Evolutionary conservation across 1,139 yeast species (phyloP).

Genomic region (Eremothecium gossypii): DNA sequence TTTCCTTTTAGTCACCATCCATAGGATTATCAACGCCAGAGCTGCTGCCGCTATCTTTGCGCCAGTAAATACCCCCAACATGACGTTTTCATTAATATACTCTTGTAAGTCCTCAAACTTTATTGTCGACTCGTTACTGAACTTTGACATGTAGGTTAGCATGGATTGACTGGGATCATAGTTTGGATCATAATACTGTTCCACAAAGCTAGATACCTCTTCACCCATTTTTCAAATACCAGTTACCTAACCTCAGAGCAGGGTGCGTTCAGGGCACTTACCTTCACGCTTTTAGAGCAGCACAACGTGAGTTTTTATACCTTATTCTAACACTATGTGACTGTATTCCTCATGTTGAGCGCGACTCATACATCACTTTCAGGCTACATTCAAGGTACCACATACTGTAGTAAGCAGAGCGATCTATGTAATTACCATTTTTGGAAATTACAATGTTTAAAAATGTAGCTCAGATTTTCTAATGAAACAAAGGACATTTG

Average conservation of each 20-base stretch:
- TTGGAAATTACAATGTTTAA: slow-evolving; percentile 5
- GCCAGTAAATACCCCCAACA: slow-evolving; percentile 36
- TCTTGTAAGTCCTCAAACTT: slow-evolving; percentile 33
- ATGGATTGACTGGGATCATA: slow-evolving; percentile 23
- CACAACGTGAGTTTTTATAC: too few species aligned
- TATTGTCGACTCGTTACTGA: slow-evolving; percentile 25
- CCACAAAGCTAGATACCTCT: background rate
- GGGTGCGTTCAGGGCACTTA: too few species aligned
- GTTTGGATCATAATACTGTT: slow-evolving; percentile 9
- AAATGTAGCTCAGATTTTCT: background rate
- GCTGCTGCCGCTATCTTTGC: slow-evolving; percentile 36
- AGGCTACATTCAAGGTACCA: too few species aligned
- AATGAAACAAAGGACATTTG: too few species aligned
- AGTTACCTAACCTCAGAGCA: too few species aligned
- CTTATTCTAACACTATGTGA: too few species aligned
- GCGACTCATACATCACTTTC: too few species aligned
- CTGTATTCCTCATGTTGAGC: too few species aligned
- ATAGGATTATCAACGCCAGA: slow-evolving; percentile 33
- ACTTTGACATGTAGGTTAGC: slow-evolving; percentile 24
- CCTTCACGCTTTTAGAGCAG: too few species aligned
- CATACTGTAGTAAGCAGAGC: too few species aligned
- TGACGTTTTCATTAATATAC: slow-evolving; percentile 26
- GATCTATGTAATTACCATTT: slow-evolving; percentile 2
- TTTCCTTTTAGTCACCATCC: slow-evolving; percentile 39
- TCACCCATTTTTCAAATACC: slow-evolving; percentile 1